These are phyloP conservation scores for Dictyostelium brefeldianum DNA, from an alignment of 78 protist species.

Conservation along the genomic window DNA sequence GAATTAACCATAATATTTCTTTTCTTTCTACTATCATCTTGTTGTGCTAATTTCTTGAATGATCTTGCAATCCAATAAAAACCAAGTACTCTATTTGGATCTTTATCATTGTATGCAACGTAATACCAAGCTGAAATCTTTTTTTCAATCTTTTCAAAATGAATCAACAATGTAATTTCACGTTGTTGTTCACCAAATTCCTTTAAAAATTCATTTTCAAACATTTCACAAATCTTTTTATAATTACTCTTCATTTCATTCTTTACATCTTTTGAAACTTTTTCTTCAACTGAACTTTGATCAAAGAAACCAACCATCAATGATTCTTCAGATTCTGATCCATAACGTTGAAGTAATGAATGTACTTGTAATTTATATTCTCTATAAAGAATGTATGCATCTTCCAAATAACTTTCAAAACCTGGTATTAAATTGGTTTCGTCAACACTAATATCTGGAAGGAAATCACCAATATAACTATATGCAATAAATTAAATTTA, in stretches of 20 bases:
- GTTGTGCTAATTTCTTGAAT: background rate
- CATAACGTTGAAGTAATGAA: background rate
- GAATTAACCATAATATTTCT: background rate
- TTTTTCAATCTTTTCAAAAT: background rate
- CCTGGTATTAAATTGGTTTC: background rate
- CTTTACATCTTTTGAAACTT: background rate
- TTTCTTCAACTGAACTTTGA: background rate
- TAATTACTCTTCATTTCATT: background rate
- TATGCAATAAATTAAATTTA: too few relatives aligned
- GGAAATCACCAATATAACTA: slow-evolving; percentile 6
- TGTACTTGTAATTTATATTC: background rate
- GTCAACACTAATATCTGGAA: background rate
- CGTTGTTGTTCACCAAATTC: background rate
- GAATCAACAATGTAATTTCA: background rate
- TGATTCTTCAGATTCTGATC: background rate
- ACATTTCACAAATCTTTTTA: background rate
- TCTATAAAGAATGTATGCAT: background rate
- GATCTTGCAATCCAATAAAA: slow-evolving; percentile 3
- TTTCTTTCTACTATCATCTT: background rate
- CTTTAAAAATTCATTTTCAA: slow-evolving; percentile 1
- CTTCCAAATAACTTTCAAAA: background rate
- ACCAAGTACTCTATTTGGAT: background rate
- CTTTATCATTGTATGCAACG: background rate
- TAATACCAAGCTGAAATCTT: slow-evolving; percentile 3
- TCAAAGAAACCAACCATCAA: slow-evolving; percentile 13